Percentiles rank a stretch among this genome's conserved stretches.
These are phyloP conservation scores for Penicillium egyptiacum DNA, from an alignment of 495 filamentous ascomycete species.

Conservation along the genomic window DNA sequence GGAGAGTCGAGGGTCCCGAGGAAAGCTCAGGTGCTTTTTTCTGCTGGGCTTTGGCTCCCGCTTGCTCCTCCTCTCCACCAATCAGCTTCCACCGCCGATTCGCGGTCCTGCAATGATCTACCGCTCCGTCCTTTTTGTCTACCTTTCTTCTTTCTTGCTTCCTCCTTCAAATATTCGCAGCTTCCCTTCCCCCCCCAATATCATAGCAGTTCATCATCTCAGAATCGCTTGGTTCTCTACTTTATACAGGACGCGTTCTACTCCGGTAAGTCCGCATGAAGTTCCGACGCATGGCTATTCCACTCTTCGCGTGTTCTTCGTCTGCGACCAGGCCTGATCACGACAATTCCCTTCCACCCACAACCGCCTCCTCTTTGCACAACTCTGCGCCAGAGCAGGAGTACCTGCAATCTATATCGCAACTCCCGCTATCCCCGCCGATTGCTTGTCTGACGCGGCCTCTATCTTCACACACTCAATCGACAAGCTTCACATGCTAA, in stretches of 20 bases:
- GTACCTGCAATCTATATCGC: not conserved
- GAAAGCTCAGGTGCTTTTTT: constrained; percentile 16
- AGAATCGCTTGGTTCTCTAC: not conserved
- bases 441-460: constrained; percentile 9
- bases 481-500: constrained; percentile 13
- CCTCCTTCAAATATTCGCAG: constrained; percentile 20
- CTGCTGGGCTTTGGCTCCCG: constrained; percentile 36
- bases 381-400: not conserved
- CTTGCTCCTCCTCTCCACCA: constrained; percentile 48
- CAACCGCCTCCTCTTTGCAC: not conserved
- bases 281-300: not conserved
- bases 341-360: not conserved
- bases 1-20: constrained; percentile 17
- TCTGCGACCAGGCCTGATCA: constrained; percentile 14
- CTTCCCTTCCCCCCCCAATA: constrained; percentile 26
- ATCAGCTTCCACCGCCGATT: constrained; percentile 33
- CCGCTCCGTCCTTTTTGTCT: constrained; percentile 42
- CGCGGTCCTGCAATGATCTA: constrained; percentile 37
- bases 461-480: constrained; percentile 4
- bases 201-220: constrained; percentile 17
- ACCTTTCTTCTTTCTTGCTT: constrained; percentile 34
- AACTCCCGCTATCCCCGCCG: constrained; percentile 1
- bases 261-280: constrained; percentile 15
- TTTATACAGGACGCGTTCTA: constrained; percentile 25
- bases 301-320: constrained; percentile 6